Evolutionary conservation across 2,329 filamentous ascomycete species (phyloP).

Genomic region (Coleophoma crateriformis): DNA sequence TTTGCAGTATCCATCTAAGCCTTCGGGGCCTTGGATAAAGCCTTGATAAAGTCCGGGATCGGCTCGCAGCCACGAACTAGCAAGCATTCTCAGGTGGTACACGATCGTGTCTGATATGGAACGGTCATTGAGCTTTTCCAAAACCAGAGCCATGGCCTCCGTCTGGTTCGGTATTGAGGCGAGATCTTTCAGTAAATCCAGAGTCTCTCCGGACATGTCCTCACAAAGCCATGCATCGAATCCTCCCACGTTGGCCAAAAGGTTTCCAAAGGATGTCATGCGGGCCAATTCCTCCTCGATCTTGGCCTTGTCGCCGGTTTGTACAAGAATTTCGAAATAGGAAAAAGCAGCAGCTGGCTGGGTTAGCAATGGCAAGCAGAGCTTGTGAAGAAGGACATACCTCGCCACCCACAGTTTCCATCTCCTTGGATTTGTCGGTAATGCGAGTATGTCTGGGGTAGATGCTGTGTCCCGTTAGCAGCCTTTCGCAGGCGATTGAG

Average conservation of each 20-base stretch:
- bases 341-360: conserved; percentile 77
- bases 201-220: conserved; percentile 76
- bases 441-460: conserved; percentile 79
- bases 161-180: conserved; percentile 41
- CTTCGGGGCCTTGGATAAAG: conserved; percentile 57
- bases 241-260: conserved; percentile 67
- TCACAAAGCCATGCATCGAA: conserved; percentile 68
- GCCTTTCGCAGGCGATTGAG: background rate
- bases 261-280: conserved; percentile 63
- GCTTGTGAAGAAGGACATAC: conserved; percentile 49
- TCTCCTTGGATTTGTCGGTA: conserved; percentile 87
- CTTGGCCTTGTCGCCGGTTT: conserved; percentile 56
- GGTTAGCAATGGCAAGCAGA: conserved; percentile 12
- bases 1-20: conserved; percentile 63
- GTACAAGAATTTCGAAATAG: conserved; percentile 83
- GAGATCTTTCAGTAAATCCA: conserved; percentile 61
- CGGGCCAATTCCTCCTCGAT: conserved; percentile 68
- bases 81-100: conserved; percentile 78
- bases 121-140: conserved; percentile 68
- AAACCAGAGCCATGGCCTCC: conserved; percentile 50
- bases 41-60: conserved; percentile 63
- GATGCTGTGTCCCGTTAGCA: conserved; percentile 46
- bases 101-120: conserved; percentile 69
- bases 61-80: conserved; percentile 77
- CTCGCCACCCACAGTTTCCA: conserved; percentile 96